These are phyloP conservation scores for Endocalyx cinctus DNA, from an alignment of 2,329 filamentous ascomycete genomes.

Conservation along the genomic window DNA sequence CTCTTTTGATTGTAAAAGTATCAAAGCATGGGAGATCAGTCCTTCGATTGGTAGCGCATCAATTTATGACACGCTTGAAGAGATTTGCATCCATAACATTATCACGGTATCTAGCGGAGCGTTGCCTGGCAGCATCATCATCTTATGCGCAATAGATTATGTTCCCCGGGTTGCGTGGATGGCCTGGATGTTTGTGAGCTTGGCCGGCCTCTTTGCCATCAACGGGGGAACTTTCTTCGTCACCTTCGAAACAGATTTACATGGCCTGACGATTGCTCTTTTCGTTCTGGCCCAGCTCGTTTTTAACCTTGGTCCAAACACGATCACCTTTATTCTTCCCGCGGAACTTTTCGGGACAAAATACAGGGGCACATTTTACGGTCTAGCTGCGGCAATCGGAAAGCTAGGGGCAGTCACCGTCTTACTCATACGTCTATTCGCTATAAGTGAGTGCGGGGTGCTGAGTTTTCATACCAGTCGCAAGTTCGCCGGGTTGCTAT, in stretches of 20 bases:
- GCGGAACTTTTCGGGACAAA: constrained; percentile 62
- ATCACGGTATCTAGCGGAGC: constrained; percentile 17
- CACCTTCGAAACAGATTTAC: constrained; percentile 14
- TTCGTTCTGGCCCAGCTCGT: constrained; percentile 50
- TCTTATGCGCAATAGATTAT: constrained; percentile 19
- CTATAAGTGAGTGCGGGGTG: constrained; percentile 8
- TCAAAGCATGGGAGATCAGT: too few species aligned
- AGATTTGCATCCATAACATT: constrained; percentile 17
- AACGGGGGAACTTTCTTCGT: constrained; percentile 21
- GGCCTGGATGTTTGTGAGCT: constrained; percentile 19
- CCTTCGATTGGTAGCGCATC: too few species aligned
- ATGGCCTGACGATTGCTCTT: constrained; percentile 38
- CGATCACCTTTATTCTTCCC: constrained; percentile 59
- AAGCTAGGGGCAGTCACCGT: constrained; percentile 54
- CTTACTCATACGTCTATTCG: constrained; percentile 37
- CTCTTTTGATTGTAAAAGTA: too few species aligned
- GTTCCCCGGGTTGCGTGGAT: constrained; percentile 21
- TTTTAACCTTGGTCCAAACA: constrained; percentile 57
- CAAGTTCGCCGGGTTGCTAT: constrained; percentile 14
- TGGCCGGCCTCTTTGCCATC: constrained; percentile 18
- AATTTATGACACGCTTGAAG: constrained; percentile 15
- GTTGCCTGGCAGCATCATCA: constrained; percentile 15
- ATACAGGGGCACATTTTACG: constrained; percentile 59
- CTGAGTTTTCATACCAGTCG: too few species aligned
- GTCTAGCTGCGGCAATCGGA: constrained; percentile 56